These are phyloP conservation scores for Silene coronaria DNA, from an alignment of 179 eudicot species.

Conservation along the genomic window DNA sequence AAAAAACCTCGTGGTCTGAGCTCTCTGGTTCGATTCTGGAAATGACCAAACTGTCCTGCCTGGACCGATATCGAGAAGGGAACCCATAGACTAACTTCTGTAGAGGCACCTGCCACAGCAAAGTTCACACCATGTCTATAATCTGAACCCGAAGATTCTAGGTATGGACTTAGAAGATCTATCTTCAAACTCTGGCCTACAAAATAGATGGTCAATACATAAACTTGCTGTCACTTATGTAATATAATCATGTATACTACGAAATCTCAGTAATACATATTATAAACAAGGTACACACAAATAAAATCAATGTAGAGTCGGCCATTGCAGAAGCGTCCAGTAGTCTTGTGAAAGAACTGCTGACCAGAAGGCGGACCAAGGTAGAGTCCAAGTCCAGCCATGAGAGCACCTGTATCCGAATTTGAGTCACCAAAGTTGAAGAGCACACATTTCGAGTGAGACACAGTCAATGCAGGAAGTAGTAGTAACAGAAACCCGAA, in stretches of 20 bases:
- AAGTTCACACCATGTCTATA: conserved; percentile 31
- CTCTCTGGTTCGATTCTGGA: conserved; percentile 33
- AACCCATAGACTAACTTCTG: conserved; percentile 26
- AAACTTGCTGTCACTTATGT: no score
- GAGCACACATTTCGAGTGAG: conserved; percentile 29
- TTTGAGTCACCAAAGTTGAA: conserved; percentile 39
- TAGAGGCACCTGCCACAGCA: conserved; percentile 32
- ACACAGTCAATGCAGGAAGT: conserved; percentile 13
- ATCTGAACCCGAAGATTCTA: conserved; percentile 34
- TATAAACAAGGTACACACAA: conserved; percentile 10
- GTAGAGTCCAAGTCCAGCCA: conserved; percentile 33
- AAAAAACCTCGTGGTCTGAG: conserved; percentile 27
- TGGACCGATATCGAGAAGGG: conserved; percentile 31
- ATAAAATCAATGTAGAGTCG: conserved; percentile 36
- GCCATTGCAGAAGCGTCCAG: conserved; percentile 38
- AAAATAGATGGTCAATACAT: background rate
- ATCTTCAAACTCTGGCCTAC: conserved; percentile 32
- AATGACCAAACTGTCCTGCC: conserved; percentile 30
- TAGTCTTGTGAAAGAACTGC: conserved; percentile 33
- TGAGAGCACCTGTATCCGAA: conserved; percentile 33
- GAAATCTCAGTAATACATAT: no score
- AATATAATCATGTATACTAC: background rate
- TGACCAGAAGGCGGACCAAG: conserved; percentile 40
- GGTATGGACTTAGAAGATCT: conserved; percentile 24
- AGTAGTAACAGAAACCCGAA: conserved; percentile 7